Base-by-base conservation (phyloP, 2,329 filamentous ascomycete species). In the Xylaria sp. region DNA sequence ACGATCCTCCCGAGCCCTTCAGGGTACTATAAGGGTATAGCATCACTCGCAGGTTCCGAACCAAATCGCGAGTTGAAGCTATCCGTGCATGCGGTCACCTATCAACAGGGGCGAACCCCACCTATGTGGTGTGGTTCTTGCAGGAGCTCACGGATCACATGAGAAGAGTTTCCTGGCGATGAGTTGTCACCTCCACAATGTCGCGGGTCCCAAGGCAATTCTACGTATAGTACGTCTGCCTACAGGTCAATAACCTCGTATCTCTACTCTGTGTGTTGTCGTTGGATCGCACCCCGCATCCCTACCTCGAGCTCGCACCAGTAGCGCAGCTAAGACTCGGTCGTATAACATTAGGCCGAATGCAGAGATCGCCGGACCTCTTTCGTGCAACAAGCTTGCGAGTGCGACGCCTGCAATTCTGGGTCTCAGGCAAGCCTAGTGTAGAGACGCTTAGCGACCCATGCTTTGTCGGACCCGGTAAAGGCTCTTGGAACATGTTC, bases 121-220 rank as follows among this genome's bases (percentile, higher is more conserved):
- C 68, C 62, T 54, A 60, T 60, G 44, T 71, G 69, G 66, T 68
- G 55, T 70, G 62, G 65, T 68, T 70, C 64, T 70, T 71, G 68
- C 68, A 66, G 69, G 32, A 66, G 63, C 55, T 65, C 55, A 48
- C 58, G 57, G 68, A 70, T 71, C 69, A 71, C 69, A 71, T 71
- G 69, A 71, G 69, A 58, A 66, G 48, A 40, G 60, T 55, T 64
- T 55, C 51, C 67, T 53, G 37, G 62, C 63, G 69, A 70, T 70
- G 69, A 65, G 68, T 68, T 71, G 68, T 69, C 69, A 69, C 68
- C 69, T 71, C 69, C 69, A 68, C 69, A 70, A 54, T 61, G 60
- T 59, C 51, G 51, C 58, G 59, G 63, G 59, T 59, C 63, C 44
- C 53, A 64, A 44, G 50, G 58, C 61, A 54, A 37, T 55, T 63